A percentile compares a stretch with the other conserved stretches of the same genome.
These are phyloP conservation scores for Butyriboletus loyo DNA, from an alignment of 768 basidiomycete species.

Conservation along the genomic window DNA sequence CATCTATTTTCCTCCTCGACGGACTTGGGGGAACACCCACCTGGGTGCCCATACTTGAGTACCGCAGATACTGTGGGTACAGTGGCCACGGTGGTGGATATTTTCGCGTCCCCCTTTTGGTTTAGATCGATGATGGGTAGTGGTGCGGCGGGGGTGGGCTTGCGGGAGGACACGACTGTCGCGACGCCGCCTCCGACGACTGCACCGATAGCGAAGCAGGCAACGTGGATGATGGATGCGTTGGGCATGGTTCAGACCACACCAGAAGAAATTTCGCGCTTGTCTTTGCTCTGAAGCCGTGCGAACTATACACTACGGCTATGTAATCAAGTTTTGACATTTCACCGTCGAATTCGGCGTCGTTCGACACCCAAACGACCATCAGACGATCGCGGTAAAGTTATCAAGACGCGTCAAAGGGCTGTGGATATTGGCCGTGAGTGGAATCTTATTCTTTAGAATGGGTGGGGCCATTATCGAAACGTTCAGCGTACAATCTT, in stretches of 20 bases:
- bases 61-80: conserved; percentile 34
- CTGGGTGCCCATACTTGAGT: conserved; percentile 43
- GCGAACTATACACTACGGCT: too few relatives aligned
- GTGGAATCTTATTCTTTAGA: too few relatives aligned
- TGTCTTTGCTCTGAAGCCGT: neutral
- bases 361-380: too few relatives aligned
- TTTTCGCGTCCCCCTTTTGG: conserved; percentile 39
- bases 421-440: too few relatives aligned
- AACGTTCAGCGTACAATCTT: too few relatives aligned
- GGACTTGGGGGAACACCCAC: conserved; percentile 7
- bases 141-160: conserved; percentile 13
- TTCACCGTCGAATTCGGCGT: too few relatives aligned
- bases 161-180: conserved; percentile 42
- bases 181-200: conserved; percentile 75
- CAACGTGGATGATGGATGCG: conserved; percentile 54
- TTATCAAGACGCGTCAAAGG: too few relatives aligned
- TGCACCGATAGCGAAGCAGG: conserved; percentile 81
- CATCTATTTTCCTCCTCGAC: neutral
- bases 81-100: conserved; percentile 34
- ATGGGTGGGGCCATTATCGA: too few relatives aligned
- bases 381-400: too few relatives aligned
- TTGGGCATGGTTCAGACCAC: conserved; percentile 39
- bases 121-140: conserved; percentile 46
- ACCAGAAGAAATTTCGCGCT: neutral
- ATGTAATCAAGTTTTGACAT: too few relatives aligned